These are phyloP conservation scores for Harringtonia aguacate DNA, from an alignment of 2,329 filamentous ascomycete genomes.

Conservation along the genomic window DNA sequence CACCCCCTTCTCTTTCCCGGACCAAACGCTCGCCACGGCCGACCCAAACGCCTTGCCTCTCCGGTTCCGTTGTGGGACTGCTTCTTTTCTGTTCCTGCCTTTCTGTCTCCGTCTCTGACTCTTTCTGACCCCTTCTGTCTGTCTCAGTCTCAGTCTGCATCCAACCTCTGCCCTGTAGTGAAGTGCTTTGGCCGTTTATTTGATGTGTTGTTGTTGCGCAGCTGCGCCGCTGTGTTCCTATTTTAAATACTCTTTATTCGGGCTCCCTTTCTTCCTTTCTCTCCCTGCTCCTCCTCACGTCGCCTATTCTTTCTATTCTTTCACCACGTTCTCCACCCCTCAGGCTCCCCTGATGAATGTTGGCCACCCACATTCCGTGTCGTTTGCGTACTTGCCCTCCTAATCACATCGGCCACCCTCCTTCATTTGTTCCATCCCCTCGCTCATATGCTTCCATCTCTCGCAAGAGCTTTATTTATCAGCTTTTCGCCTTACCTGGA, in stretches of 20 bases:
- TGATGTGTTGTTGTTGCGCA: background rate
- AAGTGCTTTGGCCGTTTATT: too few species aligned
- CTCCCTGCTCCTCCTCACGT: background rate
- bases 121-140: background rate
- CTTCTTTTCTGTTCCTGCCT: background rate
- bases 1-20: background rate
- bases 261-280: background rate
- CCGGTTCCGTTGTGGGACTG: conserved; percentile 7
- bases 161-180: too few species aligned
- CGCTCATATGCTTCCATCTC: too few species aligned
- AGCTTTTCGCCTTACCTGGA: too few species aligned
- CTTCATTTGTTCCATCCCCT: too few species aligned
- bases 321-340: background rate
- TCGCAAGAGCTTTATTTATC: too few species aligned
- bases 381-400: too few species aligned
- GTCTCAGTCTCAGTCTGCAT: too few species aligned
- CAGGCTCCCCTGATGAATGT: background rate
- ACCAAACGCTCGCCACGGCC: conserved; percentile 3
- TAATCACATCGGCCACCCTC: too few species aligned
- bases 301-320: background rate
- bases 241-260: background rate
- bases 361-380: too few species aligned
- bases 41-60: conserved; percentile 4
- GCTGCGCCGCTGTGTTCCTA: background rate
- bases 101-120: background rate